A percentile compares a stretch with the other conserved stretches of the same genome.
Conservation (phyloP, 352 stramenopile species). For the Sclerospora graminicola region DNA sequence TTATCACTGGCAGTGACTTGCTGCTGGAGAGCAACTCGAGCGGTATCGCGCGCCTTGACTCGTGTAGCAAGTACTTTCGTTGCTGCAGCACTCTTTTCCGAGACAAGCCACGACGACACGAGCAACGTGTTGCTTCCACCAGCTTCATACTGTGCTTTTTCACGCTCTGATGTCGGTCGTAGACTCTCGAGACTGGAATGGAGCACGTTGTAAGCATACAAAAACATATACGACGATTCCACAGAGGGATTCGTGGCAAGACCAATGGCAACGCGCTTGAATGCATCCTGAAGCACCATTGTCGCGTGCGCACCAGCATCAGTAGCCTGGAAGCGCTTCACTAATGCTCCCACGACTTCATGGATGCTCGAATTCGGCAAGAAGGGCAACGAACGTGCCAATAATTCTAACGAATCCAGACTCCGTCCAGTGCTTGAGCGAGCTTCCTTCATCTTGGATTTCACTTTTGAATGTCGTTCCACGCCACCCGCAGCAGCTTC, state of each 20-base stretch:
- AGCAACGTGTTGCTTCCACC: slow-evolving; percentile 22
- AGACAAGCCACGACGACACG: slow-evolving; percentile 67
- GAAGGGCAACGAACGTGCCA: slow-evolving; percentile 76
- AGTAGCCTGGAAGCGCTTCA: slow-evolving; percentile 63
- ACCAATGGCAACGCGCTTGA: slow-evolving; percentile 72
- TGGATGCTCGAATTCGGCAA: slow-evolving; percentile 79
- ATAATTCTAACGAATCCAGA: slow-evolving; percentile 69
- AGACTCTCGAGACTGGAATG: slow-evolving; percentile 62
- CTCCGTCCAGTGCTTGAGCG: slow-evolving; percentile 53
- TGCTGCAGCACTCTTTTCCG: slow-evolving; percentile 60
- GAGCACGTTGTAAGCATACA: slow-evolving; percentile 83
- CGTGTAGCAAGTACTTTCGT: slow-evolving; percentile 48
- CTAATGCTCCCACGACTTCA: slow-evolving; percentile 52
- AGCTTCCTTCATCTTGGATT: slow-evolving; percentile 87
- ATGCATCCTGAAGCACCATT: slow-evolving; percentile 58
- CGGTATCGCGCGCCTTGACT: slow-evolving; percentile 39
- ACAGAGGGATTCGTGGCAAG: slow-evolving; percentile 77
- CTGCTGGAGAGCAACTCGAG: slow-evolving; percentile 46
- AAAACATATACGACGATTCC: slow-evolving; percentile 75
- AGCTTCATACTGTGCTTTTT: slow-evolving; percentile 52
- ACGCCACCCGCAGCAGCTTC: slow-evolving; percentile 25
- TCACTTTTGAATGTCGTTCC: slow-evolving; percentile 37
- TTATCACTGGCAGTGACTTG: slow-evolving; percentile 80
- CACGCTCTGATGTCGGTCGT: slow-evolving; percentile 46
- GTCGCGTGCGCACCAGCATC: slow-evolving; percentile 35